phyloP scores from a whole-genome alignment of 2,329 filamentous ascomycete species.

The Blastomyces emzantsi region DNA sequence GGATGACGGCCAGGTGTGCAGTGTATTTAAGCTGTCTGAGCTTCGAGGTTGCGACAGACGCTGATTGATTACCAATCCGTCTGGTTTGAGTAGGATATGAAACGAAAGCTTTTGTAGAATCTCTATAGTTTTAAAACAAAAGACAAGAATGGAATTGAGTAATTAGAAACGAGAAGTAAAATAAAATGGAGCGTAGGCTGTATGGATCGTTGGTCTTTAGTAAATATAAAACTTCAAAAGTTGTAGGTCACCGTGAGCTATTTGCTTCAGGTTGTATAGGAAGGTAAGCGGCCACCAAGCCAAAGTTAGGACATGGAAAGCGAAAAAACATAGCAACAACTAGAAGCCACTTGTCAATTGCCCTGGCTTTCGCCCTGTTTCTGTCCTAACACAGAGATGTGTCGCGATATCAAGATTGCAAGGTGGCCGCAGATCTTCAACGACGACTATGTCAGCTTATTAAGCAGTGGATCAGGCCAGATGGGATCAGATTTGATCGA shows the following conservation, averaged over 20 bases:
- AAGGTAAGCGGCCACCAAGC: not conserved
- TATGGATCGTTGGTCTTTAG: not conserved
- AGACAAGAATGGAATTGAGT: not conserved
- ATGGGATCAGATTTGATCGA: too few relatives aligned
- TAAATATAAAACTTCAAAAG: not conserved
- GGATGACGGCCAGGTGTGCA: not conserved
- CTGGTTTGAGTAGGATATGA: not conserved
- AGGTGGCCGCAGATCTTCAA: not conserved
- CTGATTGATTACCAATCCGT: not conserved
- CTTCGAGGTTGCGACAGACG: not conserved
- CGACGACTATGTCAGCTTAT: not conserved
- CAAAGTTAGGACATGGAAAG: not conserved
- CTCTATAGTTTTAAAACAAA: not conserved
- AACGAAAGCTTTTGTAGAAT: not conserved
- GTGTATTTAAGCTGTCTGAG: not conserved
- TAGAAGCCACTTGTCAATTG: not conserved
- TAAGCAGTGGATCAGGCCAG: not conserved
- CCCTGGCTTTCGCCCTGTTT: too few relatives aligned
- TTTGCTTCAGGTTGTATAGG: not conserved
- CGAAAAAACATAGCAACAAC: not conserved
- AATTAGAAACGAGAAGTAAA: not conserved
- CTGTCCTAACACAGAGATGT: not conserved
- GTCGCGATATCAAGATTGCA: slow-evolving; percentile 1
- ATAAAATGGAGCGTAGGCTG: not conserved
- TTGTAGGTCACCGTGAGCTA: too few relatives aligned